Evolutionary conservation across 2,329 filamentous ascomycete genomes (phyloP), one percentile per base, ranked within the genome.

Genomic region (Exophiala spinifera): DNA sequence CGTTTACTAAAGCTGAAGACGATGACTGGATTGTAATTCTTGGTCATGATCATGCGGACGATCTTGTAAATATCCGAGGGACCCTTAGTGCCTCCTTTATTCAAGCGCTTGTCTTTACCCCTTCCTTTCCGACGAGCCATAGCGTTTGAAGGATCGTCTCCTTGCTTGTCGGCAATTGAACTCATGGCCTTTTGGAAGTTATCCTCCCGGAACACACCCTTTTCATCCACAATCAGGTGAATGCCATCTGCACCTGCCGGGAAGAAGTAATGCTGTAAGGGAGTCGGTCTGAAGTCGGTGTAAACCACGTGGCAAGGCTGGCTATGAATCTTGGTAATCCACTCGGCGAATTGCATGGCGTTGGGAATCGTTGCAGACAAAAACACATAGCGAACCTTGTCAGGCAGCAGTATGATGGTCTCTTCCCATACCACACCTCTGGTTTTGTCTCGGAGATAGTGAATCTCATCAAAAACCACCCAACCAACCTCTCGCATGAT

Each of bases 1-100:
- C 92, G 83, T 77, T 99, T 99, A 79, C 91, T 96, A 76, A 99
- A 99, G 73, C 92, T 97, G 82, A 99, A 99, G 36, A 99, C 91
- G 69, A 99, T 99, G 65, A 97, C 94, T 0, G 94, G 94, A 67
- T 99, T 96, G 74, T 94, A 95, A 69, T 88, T 94, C 76, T 91
- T 96, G 74, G 89, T 81, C 86, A 99, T 95, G 64, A 97, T 95
- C 94, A 99, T 99, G 72, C 88, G 89, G 63, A 99, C 88, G 66
- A 99, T 96, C 79, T 96, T 97, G 76, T 90, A 91, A 58, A 99
- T 96, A 72, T 99, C 94, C 1, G 84, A 85, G 13, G 83, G 76
- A 23, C 80, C 83, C 57, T 87, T 81, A 50, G 78, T 81, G n/a
- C 88, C 88, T 46, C 91, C 91, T 73, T 95, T 96, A 72, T 92